These are phyloP conservation scores for Limnanthes douglasii DNA, from an alignment of 345 rosid genomes.

Conservation along the genomic window DNA sequence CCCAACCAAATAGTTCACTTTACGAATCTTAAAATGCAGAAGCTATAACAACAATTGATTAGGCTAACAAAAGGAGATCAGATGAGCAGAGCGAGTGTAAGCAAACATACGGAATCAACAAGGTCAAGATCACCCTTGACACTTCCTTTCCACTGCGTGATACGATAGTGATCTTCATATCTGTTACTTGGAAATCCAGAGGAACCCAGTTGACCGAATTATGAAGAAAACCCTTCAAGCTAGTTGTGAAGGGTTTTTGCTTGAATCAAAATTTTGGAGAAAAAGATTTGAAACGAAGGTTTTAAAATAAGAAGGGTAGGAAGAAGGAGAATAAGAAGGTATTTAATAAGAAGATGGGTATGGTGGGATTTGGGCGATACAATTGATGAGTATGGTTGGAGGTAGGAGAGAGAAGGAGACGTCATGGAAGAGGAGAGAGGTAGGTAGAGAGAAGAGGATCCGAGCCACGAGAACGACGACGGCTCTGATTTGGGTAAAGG, in stretches of 20 bases:
- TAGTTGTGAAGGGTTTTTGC: too few relatives aligned
- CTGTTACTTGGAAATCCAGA: conserved; percentile 14
- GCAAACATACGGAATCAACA: conserved; percentile 41
- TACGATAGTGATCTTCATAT: conserved; percentile 71
- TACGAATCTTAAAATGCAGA: neutral
- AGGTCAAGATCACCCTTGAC: conserved; percentile 68
- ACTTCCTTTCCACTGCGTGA: conserved; percentile 78
- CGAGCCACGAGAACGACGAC: too few relatives aligned
- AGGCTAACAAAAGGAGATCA: neutral
- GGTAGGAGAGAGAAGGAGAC: conserved; percentile 19
- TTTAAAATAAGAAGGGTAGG: conserved; percentile 1
- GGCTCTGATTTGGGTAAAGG: too few relatives aligned
- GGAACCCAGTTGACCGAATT: conserved; percentile 18
- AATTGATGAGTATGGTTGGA: conserved; percentile 18
- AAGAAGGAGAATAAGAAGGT: conserved; percentile 6
- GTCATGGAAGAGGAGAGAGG: too few relatives aligned
- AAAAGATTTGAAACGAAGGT: conserved; percentile 1
- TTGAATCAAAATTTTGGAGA: too few relatives aligned
- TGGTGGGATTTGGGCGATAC: conserved; percentile 10
- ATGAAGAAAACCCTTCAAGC: conserved; percentile 8
- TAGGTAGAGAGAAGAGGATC: too few relatives aligned
- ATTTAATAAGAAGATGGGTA: too few relatives aligned
- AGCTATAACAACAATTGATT: too few relatives aligned
- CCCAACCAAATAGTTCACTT: conserved; percentile 4
- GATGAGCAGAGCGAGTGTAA: neutral